Base-by-base conservation (phyloP, 768 basidiomycete species). In the Kwoniella sp. region DNA sequence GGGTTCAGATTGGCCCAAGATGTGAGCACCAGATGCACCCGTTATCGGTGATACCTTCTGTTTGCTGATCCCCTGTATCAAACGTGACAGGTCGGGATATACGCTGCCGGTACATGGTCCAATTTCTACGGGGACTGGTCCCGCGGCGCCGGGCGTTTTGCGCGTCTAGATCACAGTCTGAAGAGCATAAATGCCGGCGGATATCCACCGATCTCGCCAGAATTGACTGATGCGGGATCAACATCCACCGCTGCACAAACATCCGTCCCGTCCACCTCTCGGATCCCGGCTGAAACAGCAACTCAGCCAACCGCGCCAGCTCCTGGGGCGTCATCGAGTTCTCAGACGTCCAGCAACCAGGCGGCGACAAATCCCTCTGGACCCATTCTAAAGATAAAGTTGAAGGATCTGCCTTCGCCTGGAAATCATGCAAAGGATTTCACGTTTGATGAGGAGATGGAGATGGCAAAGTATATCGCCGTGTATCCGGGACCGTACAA, bases 381-480 rank as follows among this genome's bases (percentile, higher is more conserved):
- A 37, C 34, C 34, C 7, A 13, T 37, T 13, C 5, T 37, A 13
- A 7, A 37, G 34, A 45, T 45, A 8, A 45, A 45, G 8, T 20
- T 45, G 41, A 45, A 45, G 20, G 41, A 45, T 17, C 15, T 45
- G 15, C 41, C 41, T 4, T 45, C 41, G 17, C n/a, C n/a, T n/a
- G 41, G 11, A 17, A 8, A 45, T 45, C 41, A 9, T 20, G 9
- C 41, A 17, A 8, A 45, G 8, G 20, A 47, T 3, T 66, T 61
- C 37, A 55, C 54, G 7, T 31, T 29, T 22, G 59, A 66, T 23
- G 65, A 66, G 26, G 65, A 66, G 47, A 53, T 29, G 55, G 48
- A 37, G 22, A 68, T 68, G 66, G 55, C 55, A 2, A 20, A 52
- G 17, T 54, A 58, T 34, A 61, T 61, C 8, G 31, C 54, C 9